A percentile compares a stretch with the other conserved stretches of the same genome.
Evolutionary conservation across 176 grass and related monocot species (phyloP).

Genomic region (Aegilops speltoides): DNA sequence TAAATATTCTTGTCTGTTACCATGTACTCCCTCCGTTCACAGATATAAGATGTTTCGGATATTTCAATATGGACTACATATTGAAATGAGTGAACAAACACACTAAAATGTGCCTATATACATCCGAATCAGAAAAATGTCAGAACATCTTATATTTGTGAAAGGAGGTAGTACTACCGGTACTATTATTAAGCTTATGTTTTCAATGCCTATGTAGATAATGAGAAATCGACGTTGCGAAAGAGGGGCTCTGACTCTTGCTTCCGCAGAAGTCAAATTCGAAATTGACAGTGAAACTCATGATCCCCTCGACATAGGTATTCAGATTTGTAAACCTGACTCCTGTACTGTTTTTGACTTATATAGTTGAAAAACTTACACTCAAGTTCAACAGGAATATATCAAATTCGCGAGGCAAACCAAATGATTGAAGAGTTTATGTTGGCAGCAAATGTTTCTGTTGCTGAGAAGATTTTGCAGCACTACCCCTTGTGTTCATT

Average conservation of each 20-base stretch:
- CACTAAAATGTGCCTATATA: too few species aligned
- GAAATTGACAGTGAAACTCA: constrained; percentile 99
- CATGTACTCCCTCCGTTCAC: background rate
- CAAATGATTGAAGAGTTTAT: constrained; percentile 99
- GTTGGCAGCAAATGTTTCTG: constrained; percentile 93
- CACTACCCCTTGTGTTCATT: constrained; percentile 83
- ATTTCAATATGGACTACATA: too few species aligned
- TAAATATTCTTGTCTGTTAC: background rate
- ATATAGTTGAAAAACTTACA: constrained; percentile 24
- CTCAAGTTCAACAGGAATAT: constrained; percentile 68
- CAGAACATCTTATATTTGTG: too few species aligned
- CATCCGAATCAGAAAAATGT: too few species aligned
- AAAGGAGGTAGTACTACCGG: too few species aligned
- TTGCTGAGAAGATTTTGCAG: constrained; percentile 96
- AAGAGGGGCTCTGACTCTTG: constrained; percentile 94
- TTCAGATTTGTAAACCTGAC: constrained; percentile 19
- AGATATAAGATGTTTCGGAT: too few species aligned
- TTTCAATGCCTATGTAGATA: constrained; percentile 49
- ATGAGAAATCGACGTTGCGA: constrained; percentile 84
- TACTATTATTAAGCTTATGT: constrained; percentile 14
- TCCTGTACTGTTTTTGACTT: constrained; percentile 13
- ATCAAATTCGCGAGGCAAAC: constrained; percentile 99
- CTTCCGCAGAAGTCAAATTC: constrained; percentile 99
- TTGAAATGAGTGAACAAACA: too few species aligned
- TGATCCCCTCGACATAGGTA: constrained; percentile 99